phyloP scores from a whole-genome alignment of 345 rosid genomes.

The Carallia pectinifolia region DNA sequence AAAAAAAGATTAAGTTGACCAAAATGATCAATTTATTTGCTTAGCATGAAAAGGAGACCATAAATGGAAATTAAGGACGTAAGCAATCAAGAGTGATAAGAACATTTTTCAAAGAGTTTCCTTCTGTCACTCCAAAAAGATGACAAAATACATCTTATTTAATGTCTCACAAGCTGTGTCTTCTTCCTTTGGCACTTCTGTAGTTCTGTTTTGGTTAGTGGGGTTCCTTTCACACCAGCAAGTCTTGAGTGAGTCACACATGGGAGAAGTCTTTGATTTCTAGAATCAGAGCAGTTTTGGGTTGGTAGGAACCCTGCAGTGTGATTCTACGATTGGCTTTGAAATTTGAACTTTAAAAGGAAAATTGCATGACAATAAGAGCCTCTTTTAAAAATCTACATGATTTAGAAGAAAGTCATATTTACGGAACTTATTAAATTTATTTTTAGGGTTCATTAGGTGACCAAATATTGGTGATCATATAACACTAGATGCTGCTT shows the following conservation, averaged over 20 bases:
- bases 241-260: background rate
- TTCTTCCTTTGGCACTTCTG: background rate
- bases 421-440: too few species aligned
- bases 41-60: too few species aligned
- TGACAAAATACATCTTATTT: background rate
- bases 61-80: background rate
- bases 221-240: conserved; percentile 8
- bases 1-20: too few species aligned
- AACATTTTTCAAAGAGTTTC: too few species aligned
- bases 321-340: background rate
- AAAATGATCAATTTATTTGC: too few species aligned
- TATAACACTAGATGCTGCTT: too few species aligned
- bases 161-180: background rate
- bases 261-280: conserved; percentile 17
- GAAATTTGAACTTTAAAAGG: background rate
- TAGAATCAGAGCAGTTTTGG: conserved; percentile 13
- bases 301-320: background rate
- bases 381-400: background rate
- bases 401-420: too few species aligned
- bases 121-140: background rate
- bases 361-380: background rate
- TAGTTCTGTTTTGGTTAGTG: conserved; percentile 3
- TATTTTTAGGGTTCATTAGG: too few species aligned
- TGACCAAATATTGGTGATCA: too few species aligned
- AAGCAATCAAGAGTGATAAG: too few species aligned